Conservation (phyloP, 768 basidiomycete species). For the Galerina sulciceps region DNA sequence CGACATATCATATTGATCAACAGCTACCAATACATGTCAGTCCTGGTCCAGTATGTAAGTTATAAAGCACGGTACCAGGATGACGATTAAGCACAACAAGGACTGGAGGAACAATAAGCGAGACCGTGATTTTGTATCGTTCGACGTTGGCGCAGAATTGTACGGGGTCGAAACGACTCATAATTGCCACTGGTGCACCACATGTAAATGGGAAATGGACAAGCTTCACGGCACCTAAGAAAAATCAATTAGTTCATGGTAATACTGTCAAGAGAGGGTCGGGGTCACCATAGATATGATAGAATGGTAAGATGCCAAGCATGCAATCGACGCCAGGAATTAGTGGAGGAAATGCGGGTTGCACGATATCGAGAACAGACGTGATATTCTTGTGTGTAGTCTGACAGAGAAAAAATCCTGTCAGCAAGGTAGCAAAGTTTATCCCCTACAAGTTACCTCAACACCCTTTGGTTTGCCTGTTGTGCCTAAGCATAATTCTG, state of each 20-base stretch:
- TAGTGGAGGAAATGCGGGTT: slow-evolving; percentile 44
- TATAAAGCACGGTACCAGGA: slow-evolving; percentile 53
- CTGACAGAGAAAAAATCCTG: slow-evolving; percentile 28
- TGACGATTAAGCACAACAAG: slow-evolving; percentile 75
- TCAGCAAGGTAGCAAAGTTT: neutral
- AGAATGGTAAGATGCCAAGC: slow-evolving; percentile 68
- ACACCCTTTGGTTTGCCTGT: slow-evolving; percentile 80
- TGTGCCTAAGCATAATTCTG: slow-evolving; percentile 49
- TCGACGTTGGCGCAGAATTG: slow-evolving; percentile 69
- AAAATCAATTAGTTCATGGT: neutral
- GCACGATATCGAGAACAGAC: slow-evolving; percentile 56
- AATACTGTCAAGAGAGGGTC: neutral
- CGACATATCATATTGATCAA: slow-evolving; percentile 69
- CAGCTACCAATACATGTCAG: slow-evolving; percentile 38
- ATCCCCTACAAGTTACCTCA: slow-evolving; percentile 36
- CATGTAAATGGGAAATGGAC: slow-evolving; percentile 57
- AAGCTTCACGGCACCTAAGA: slow-evolving; percentile 62
- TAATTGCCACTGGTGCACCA: slow-evolving; percentile 58
- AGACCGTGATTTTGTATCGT: slow-evolving; percentile 60
- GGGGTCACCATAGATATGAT: slow-evolving; percentile 46
- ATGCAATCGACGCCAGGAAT: slow-evolving; percentile 49
- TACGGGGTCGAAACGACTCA: slow-evolving; percentile 73
- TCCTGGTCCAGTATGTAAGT: neutral
- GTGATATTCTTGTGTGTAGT: slow-evolving; percentile 75
- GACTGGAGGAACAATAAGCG: slow-evolving; percentile 83